phyloP scores from a whole-genome alignment of 129 eudicot species.

The Lonicera japonica region DNA sequence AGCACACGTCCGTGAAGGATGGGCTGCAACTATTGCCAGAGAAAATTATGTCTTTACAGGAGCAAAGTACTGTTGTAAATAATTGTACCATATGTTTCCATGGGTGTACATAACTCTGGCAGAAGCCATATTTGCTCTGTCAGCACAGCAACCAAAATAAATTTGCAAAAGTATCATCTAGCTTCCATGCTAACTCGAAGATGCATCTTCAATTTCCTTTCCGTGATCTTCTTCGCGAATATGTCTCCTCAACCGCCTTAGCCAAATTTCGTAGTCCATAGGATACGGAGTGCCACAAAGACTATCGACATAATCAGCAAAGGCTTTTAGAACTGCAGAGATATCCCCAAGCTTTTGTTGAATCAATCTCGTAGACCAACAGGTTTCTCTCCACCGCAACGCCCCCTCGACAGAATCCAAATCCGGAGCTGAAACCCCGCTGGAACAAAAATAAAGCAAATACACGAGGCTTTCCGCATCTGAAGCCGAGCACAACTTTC shows the following conservation, averaged over 20 bases:
- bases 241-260: conserved; percentile 71
- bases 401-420: conserved; percentile 98
- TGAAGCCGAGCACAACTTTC: conserved; percentile 89
- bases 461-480: conserved; percentile 96
- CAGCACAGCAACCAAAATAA: too few relatives aligned
- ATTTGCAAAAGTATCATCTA: not conserved
- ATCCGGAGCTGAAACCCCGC: conserved; percentile 62
- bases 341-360: conserved; percentile 94
- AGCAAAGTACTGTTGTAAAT: too few relatives aligned
- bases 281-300: conserved; percentile 95
- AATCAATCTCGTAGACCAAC: conserved; percentile 89
- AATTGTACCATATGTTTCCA: too few relatives aligned
- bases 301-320: conserved; percentile 95
- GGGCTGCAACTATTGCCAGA: too few relatives aligned
- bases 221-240: conserved; percentile 56
- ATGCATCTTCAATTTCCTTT: conserved; percentile 35
- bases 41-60: too few relatives aligned
- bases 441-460: conserved; percentile 71
- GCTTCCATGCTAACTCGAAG: not conserved
- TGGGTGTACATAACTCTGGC: too few relatives aligned
- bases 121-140: too few relatives aligned
- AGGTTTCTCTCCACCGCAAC: conserved; percentile 79
- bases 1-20: not conserved
- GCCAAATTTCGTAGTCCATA: conserved; percentile 79
- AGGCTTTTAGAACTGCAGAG: conserved; percentile 93